Conservation (phyloP, 306 rosid species). For the Crataegus laevigata region DNA sequence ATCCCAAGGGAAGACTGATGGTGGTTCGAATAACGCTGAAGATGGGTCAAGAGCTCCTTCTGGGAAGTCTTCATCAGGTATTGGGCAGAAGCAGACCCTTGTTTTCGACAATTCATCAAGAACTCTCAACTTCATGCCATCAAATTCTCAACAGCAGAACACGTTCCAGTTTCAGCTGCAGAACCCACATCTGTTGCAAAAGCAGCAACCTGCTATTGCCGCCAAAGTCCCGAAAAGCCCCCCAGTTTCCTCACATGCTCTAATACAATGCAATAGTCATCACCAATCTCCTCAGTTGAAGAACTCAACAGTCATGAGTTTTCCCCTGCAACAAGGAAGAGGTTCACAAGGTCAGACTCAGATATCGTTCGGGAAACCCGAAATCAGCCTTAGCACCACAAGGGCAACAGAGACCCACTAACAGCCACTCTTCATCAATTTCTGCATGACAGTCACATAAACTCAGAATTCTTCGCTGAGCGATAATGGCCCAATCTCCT, state of each 20-base stretch:
- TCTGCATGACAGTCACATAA: conserved; percentile 31
- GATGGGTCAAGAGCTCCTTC: conserved; percentile 42
- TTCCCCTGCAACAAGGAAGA: conserved; percentile 44
- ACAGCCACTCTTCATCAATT: conserved; percentile 23
- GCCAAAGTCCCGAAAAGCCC: conserved; percentile 32
- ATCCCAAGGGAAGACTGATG: conserved; percentile 38
- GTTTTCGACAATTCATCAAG: conserved; percentile 60
- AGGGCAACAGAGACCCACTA: conserved; percentile 25
- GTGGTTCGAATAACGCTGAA: conserved; percentile 28
- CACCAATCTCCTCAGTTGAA: conserved; percentile 36
- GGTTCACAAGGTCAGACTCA: conserved; percentile 45
- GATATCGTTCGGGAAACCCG: conserved; percentile 58
- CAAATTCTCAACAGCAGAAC: conserved; percentile 45
- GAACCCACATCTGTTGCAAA: conserved; percentile 41
- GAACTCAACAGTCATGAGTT: conserved; percentile 19
- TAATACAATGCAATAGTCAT: conserved; percentile 30
- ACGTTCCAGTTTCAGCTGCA: conserved; percentile 37
- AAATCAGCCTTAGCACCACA: conserved; percentile 25
- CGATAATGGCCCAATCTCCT: conserved; percentile 33
- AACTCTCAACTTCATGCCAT: conserved; percentile 48
- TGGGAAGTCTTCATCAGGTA: conserved; percentile 30
- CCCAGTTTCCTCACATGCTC: conserved; percentile 36
- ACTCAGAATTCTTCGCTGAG: conserved; percentile 32
- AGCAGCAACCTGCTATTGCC: conserved; percentile 30
- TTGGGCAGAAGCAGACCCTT: conserved; percentile 52